Evolutionary conservation across 2,329 filamentous ascomycete genomes (phyloP).

Genomic region (Aspergillus hortae): DNA sequence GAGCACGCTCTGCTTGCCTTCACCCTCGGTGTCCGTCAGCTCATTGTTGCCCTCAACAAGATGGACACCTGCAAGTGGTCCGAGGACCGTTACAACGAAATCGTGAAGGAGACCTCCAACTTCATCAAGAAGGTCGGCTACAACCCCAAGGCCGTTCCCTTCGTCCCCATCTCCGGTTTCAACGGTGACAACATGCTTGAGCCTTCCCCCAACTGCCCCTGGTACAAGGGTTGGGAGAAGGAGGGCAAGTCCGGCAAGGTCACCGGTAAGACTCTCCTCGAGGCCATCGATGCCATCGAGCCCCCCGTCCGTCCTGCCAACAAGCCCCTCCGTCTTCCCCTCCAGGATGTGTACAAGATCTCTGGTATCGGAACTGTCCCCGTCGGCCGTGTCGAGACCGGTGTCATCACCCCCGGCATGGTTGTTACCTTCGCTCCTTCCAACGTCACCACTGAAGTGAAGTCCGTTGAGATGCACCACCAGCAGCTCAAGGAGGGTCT

Average conservation of each 20-base stretch:
- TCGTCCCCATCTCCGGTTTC: conserved; percentile 99
- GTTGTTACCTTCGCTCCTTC: conserved; percentile 97
- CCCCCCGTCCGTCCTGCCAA: conserved; percentile 87
- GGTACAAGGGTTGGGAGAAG: conserved; percentile 99
- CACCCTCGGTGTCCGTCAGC: conserved; percentile 99
- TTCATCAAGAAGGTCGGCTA: conserved; percentile 99
- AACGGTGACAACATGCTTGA: conserved; percentile 99
- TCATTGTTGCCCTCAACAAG: conserved; percentile 99
- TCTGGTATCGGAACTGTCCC: conserved; percentile 99
- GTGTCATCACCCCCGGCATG: conserved; percentile 79
- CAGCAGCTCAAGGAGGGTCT: conserved; percentile 94
- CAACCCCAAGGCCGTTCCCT: conserved; percentile 98
- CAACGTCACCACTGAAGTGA: conserved; percentile 99
- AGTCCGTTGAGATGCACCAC: conserved; percentile 99
- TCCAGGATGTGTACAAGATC: conserved; percentile 99
- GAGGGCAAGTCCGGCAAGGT: conserved; percentile 85
- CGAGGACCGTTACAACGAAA: conserved; percentile 94
- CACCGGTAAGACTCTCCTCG: conserved; percentile 95
- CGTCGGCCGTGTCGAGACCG: conserved; percentile 99
- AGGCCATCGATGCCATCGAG: conserved; percentile 97
- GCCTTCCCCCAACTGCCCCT: conserved; percentile 86
- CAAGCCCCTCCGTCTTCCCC: conserved; percentile 99
- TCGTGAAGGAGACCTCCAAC: conserved; percentile 99
- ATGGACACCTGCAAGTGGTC: conserved; percentile 99
- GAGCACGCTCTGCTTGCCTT: conserved; percentile 99